A percentile compares a stretch with the other conserved stretches of the same genome.
Conservation (phyloP, 345 rosid species). For the Corchorus olitorius region DNA sequence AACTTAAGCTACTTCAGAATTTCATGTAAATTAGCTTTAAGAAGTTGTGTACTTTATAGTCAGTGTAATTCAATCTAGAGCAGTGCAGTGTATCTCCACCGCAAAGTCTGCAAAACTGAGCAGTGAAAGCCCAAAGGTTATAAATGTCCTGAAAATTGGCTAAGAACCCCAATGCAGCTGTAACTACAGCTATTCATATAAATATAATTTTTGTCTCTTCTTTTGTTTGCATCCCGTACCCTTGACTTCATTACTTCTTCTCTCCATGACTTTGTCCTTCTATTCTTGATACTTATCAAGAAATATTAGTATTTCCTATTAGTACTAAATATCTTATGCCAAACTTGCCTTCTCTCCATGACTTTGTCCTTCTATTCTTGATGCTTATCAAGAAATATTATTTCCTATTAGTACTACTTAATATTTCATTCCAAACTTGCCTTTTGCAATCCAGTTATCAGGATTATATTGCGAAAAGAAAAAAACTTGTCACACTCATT, state of each 20-base stretch:
- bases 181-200: slow-evolving; percentile 62
- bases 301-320: no score
- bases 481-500: no score
- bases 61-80: background rate
- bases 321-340: no score
- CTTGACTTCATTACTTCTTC: slow-evolving; percentile 34
- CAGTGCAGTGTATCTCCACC: slow-evolving; percentile 71
- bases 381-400: slow-evolving; percentile 39
- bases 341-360: slow-evolving; percentile 37
- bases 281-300: slow-evolving; percentile 53
- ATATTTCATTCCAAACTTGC: no score
- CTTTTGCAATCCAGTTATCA: no score
- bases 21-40: no score
- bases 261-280: slow-evolving; percentile 54
- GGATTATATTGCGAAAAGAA: no score
- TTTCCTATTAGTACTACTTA: no score
- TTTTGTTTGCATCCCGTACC: slow-evolving; percentile 27
- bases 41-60: background rate
- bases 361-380: slow-evolving; percentile 53
- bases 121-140: slow-evolving; percentile 82
- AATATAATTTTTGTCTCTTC: slow-evolving; percentile 38
- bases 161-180: slow-evolving; percentile 77
- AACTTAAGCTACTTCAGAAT: background rate
- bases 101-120: slow-evolving; percentile 84
- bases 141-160: slow-evolving; percentile 79